These are phyloP conservation scores for Brassica cretica DNA, from an alignment of 345 rosid genomes.

Conservation along the genomic window DNA sequence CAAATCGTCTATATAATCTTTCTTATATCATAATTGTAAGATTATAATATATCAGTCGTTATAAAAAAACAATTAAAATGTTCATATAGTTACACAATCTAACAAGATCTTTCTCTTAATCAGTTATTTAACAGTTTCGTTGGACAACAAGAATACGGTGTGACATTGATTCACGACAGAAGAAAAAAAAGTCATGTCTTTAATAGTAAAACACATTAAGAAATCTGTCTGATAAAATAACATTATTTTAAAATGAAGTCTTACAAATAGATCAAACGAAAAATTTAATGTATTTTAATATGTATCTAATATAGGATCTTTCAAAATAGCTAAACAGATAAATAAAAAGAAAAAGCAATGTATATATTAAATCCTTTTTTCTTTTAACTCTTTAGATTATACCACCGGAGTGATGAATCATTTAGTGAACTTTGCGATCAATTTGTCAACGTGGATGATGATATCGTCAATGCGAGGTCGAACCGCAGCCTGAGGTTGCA, in stretches of 20 bases:
- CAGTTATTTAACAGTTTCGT: neutral
- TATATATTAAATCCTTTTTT: slow-evolving; percentile 21
- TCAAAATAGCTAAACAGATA: slow-evolving; percentile 20
- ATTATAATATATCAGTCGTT: too few relatives aligned
- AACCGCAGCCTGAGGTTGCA: slow-evolving; percentile 85
- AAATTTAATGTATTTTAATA: neutral
- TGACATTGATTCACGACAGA: neutral
- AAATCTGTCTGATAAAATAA: neutral
- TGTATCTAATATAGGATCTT: slow-evolving; percentile 19
- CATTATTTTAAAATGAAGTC: neutral
- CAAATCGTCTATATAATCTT: too few relatives aligned
- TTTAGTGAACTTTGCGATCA: slow-evolving; percentile 72
- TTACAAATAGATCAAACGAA: neutral
- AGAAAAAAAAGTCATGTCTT: neutral
- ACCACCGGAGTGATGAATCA: slow-evolving; percentile 30
- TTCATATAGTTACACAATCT: too few relatives aligned
- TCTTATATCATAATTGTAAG: too few relatives aligned
- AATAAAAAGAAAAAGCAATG: neutral
- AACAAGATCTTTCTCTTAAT: neutral
- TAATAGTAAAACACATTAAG: neutral
- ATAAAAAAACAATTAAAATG: too few relatives aligned
- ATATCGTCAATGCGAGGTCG: slow-evolving; percentile 88
- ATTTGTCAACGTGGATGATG: slow-evolving; percentile 89
- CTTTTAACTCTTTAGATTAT: neutral
- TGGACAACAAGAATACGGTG: neutral